Evolutionary conservation across 139 green algal species (phyloP), one percentile per base, ranked within the genome.

Genomic region (Medakamo hakoo): DNA sequence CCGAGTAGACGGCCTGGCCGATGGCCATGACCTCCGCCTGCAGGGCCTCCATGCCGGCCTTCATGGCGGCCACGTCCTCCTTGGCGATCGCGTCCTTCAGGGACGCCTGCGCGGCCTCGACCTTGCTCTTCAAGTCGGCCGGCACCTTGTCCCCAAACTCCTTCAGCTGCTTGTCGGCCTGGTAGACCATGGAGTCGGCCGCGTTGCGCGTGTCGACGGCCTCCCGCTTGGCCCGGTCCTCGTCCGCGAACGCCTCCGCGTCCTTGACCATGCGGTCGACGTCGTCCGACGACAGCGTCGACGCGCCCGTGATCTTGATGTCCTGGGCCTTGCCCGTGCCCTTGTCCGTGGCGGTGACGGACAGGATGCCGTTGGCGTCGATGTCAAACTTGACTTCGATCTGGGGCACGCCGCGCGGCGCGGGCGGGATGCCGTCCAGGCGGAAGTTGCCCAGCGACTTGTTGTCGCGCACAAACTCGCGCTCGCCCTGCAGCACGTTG

Each of bases 341-440:
- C 88, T 97, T 98, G 79, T 98, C 92, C 3, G 78, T 88, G 55
- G 92, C 92, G 28, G 77, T 86, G 22, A 98, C 92, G 19, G 71
- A 85, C 31, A 98, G 79, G 73, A 98, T 98, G 62, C 92, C 92
- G 73, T 98, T 98, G 70, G 92, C 92, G 68, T 98, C 92, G 68
- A 98, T 97, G 83, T 98, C 92, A 69, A 98, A 98, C 78, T 94
- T 95, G 30, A 96, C 92, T 77, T 98, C 90, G 27, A 93, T 81
- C 77, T 98, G 92, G 5, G 90, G 89, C 30, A 97, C 83, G 26
- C 92, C 92, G 40, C 92, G 84, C 0, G 91, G 84, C 1, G 92
- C 92, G n/a, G 92, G 83, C 28, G 92, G 92, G 67, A 98, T 97
- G 67, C 92, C 92, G 67, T 97, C 92, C 64, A 98, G 77, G 28